Evolutionary conservation across 306 rosid species (phyloP), one percentile per base, ranked within the genome.

Genomic region (Quercus berberidifolia): DNA sequence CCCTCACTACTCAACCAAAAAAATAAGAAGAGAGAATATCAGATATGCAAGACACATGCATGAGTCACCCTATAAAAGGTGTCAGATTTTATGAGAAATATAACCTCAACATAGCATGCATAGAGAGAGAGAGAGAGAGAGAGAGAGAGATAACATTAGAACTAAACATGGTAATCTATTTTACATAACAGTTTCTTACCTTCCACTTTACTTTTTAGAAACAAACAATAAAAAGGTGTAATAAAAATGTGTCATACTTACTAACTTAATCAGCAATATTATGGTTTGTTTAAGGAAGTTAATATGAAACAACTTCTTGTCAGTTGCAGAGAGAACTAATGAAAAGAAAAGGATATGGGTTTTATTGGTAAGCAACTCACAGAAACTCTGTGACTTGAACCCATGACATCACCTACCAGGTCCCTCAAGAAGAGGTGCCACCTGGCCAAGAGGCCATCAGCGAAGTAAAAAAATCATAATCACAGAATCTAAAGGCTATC

Each of bases 1-100:
- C 93, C 78, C 77, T 87, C 76, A 90, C 93, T 87, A 78, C 67
- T 73, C 11, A 73, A 14, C 51, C 31, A 13, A 21, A 56, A 67
- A 5, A 5, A 46, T 8, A 18, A 25, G 6, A 58, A 2, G 17
- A 49, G 17, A 49, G 4, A 12, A 49, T 11, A 49, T 49, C 14
- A 49, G 54, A 49, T 49, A 49, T 49, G 54, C 54, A 49, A 49
- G 17, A 49, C 54, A 49, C 17, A 49, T 49, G 15, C 3, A 46
- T 9, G 46, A 1, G 6, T 59, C 4, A 2, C 65, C 17, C 31
- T 19, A 23, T 59, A 7, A 59, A 9, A 49, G 54, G 54, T 12
- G 17, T 23, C 5, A 59, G 17, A 59, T 3, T 35, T 31, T 35
- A n/a, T 17, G 9, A 14, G 26, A 0, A 28, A 26, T 13, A 49